These are phyloP conservation scores for Aspergillus baeticus DNA, from an alignment of 495 filamentous ascomycete genomes.

Conservation along the genomic window DNA sequence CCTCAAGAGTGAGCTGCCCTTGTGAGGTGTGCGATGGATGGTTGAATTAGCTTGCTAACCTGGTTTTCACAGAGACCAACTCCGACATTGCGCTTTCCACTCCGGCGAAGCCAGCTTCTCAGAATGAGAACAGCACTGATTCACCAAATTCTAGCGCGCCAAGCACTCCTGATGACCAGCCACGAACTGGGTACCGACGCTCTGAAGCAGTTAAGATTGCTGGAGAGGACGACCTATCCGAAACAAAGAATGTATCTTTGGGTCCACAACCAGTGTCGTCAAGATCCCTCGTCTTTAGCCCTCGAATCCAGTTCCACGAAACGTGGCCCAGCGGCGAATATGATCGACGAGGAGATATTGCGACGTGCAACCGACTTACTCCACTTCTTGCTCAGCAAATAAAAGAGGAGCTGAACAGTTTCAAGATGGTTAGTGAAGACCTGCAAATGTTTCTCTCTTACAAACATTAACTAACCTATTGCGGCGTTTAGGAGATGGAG, in stretches of 20 bases:
- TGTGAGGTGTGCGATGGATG: too few species aligned
- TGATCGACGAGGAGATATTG: conserved; percentile 92
- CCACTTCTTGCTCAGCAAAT: conserved; percentile 98
- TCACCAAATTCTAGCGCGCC: conserved; percentile 80
- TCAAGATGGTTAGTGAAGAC: conserved; percentile 86
- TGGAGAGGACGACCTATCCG: conserved; percentile 78
- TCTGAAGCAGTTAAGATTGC: conserved; percentile 69
- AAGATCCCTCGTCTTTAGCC: conserved; percentile 86
- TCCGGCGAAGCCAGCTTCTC: conserved; percentile 38
- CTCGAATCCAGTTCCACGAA: conserved; percentile 90
- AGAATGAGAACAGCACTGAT: conserved; percentile 61
- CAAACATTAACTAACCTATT: conserved; percentile 24
- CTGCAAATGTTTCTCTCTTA: not conserved
- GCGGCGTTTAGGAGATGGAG: conserved; percentile 83
- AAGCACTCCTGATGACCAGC: conserved; percentile 76
- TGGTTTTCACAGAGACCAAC: conserved; percentile 42
- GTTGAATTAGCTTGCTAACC: conserved; percentile 17
- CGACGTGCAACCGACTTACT: conserved; percentile 96
- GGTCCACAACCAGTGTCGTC: conserved; percentile 66
- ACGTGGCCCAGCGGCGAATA: conserved; percentile 96
- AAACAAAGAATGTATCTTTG: conserved; percentile 69
- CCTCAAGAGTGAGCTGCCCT: conserved; percentile 76
- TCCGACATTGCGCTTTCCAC: conserved; percentile 67
- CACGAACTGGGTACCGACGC: conserved; percentile 54
- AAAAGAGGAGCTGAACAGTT: conserved; percentile 98